Conservation (phyloP, 169 alveolate genomes). For the Plasmodium berghei region DNA sequence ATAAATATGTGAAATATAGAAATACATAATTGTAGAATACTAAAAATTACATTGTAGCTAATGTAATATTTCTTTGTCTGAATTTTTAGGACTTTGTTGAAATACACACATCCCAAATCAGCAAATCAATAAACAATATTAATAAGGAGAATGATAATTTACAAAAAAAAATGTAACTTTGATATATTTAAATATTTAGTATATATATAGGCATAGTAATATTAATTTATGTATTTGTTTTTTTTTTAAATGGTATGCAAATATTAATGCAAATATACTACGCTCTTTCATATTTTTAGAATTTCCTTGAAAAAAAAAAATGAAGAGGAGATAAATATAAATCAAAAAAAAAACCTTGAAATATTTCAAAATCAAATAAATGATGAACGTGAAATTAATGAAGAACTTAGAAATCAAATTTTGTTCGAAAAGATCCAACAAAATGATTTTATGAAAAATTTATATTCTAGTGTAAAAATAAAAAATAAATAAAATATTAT, state of each 20-base stretch:
- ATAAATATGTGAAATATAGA: no score
- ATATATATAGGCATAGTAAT: not conserved
- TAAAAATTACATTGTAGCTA: no score
- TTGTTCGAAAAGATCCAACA: slow-evolving; percentile 6
- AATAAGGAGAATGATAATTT: slow-evolving; percentile 33
- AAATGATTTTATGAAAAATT: slow-evolving; percentile 14
- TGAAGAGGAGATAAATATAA: slow-evolving; percentile 2
- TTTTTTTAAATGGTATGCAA: not conserved
- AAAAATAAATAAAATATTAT: no score
- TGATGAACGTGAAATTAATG: slow-evolving; percentile 34
- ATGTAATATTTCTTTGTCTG: not conserved
- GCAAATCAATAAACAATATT: not conserved
- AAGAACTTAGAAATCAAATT: slow-evolving; percentile 12
- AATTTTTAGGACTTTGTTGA: slow-evolving; percentile 12
- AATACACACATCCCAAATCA: not conserved
- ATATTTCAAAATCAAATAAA: slow-evolving; percentile 16
- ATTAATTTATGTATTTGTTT: not conserved
- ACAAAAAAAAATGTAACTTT: slow-evolving; percentile 48
- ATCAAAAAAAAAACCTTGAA: not conserved
- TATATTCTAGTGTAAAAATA: slow-evolving; percentile 34
- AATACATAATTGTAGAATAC: no score
- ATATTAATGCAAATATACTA: not conserved
- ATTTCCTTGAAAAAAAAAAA: slow-evolving; percentile 15
- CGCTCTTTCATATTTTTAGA: slow-evolving; percentile 3
- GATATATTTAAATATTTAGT: not conserved